Evolutionary conservation across 257 asterid genomes (phyloP).

Genomic region (Primulina tabacum): DNA sequence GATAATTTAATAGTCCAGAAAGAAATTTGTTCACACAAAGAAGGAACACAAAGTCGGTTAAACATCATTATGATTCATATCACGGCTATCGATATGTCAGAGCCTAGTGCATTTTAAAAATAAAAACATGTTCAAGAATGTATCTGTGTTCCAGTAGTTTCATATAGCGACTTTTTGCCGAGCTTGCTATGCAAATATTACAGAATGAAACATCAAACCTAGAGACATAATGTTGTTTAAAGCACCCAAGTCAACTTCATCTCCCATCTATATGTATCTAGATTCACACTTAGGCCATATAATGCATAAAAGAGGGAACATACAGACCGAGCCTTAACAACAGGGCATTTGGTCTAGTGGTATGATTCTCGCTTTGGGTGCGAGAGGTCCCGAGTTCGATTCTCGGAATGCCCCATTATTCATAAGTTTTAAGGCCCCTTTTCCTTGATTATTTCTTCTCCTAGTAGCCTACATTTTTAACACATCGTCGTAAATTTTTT

Average conservation of each 20-base stretch:
- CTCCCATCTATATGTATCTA: background rate
- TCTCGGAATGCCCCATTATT: too few relatives aligned
- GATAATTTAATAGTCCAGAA: background rate
- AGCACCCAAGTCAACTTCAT: slow-evolving; percentile 2
- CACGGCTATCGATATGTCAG: background rate
- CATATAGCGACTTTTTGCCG: background rate
- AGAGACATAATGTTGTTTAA: background rate
- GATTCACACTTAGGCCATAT: background rate
- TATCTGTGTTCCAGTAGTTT: too few relatives aligned
- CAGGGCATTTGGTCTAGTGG: background rate
- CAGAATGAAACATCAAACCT: background rate
- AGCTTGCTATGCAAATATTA: background rate
- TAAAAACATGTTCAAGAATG: background rate
- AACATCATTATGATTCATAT: background rate
- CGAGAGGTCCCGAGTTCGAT: background rate
- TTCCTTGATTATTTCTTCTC: background rate
- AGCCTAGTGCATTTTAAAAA: background rate
- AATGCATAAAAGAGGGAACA: background rate
- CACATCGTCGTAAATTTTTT: too few relatives aligned
- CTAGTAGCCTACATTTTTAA: background rate
- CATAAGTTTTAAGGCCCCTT: too few relatives aligned
- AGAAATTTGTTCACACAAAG: background rate
- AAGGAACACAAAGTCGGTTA: background rate
- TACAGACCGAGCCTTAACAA: background rate
- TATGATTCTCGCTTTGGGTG: background rate